Base-by-base conservation (phyloP, 2,329 filamentous ascomycete species). In the Aspergillus transmontanensis region DNA sequence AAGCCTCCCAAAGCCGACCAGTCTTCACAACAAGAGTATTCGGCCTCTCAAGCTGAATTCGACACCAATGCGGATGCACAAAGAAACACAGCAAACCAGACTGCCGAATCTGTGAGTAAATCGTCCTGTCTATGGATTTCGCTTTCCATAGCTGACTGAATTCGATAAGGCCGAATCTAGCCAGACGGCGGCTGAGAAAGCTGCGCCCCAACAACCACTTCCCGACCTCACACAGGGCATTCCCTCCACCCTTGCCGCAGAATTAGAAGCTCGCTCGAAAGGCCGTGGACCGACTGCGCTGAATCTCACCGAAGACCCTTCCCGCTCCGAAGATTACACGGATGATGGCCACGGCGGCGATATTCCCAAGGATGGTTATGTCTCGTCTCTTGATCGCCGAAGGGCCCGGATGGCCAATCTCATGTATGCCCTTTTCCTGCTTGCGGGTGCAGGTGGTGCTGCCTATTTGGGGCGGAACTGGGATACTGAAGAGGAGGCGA, bases 211-310 rank as follows among this genome's bases (percentile, higher is more conserved):
- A 58, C 85, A 89, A 72, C 89, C 92, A 59, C 86, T 97, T 14
- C 94, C 94, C 59, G 94, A 98, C 75, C 84, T 98, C 51, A 95
- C 93, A n/a, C 90, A 94, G 73, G 94, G 94, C 67, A 96, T 98
- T 66, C 94, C 94, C 0, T 97, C 94, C 2, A 97, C 94, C 1
- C 85, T 97, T 60, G 91, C 90, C 61, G 89, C 89, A 64, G 94
- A 97, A 79, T 86, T 90, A 61, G 81, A 82, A 59, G 78, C 69
- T 73, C 82, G 75, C 68, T 69, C 65, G 68, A 80, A 76, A 67
- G 77, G 79, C 59, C 69, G 72, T 53, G 71, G 76, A 41, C 65
- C 73, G 41, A 71, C 76, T 57, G 75, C 74, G 19, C 71, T 86
- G 60, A 86, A 86, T 67, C 75, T 87, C 60, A 85, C 84, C 21